Base-by-base conservation (phyloP, 306 rosid species). In the Sphenostylis stenocarpa region DNA sequence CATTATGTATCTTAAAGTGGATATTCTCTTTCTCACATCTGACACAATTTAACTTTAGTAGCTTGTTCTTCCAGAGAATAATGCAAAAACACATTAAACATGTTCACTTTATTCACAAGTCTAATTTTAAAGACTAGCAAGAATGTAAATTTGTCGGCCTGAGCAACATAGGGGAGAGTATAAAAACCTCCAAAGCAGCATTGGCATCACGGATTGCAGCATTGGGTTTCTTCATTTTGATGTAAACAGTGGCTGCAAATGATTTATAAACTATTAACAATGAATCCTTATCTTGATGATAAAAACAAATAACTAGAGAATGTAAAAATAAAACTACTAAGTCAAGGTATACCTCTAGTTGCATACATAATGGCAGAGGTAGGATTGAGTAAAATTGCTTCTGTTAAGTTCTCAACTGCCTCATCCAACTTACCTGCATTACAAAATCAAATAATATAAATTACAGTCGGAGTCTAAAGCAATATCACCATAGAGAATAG, bases 181-280 rank as follows among this genome's bases (percentile, higher is more conserved):
- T 58, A 58, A 69, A n/a, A 73, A 93, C 97, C 97, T 93, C 96
- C 64, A 93, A 83, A 77, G 96, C 98, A 20, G 96, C 98, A 81
- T 75, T 84, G 26, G 96, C 98, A 75, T 93, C 98, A 7, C 98
- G 93, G 67, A 91, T 91, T 0, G 96, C 95, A 6, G 96, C 98
- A 79, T 87, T 93, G 5, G 98, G 95, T 81, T 93, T 93, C 87
- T 91, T 93, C 98, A 91, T 91, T 78, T 91, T 93, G 76, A 93
- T 87, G 90, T 89, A 93, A 66, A 89, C 98, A 62, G 79, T 90
- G 26, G 98, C 98, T 93, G 83, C 44, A 60, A 39, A 80, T 66
- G 67, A 72, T 39, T 34, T 36, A 44, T 24, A 78, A 83, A 61
- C 6, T 15, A 41, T 14, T 13, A 58, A 55, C 33, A 69, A 29